Evolutionary conservation across 2,329 filamentous ascomycete species (phyloP), one percentile per base, ranked within the genome.

Genomic region (Fusarium agapanthi): DNA sequence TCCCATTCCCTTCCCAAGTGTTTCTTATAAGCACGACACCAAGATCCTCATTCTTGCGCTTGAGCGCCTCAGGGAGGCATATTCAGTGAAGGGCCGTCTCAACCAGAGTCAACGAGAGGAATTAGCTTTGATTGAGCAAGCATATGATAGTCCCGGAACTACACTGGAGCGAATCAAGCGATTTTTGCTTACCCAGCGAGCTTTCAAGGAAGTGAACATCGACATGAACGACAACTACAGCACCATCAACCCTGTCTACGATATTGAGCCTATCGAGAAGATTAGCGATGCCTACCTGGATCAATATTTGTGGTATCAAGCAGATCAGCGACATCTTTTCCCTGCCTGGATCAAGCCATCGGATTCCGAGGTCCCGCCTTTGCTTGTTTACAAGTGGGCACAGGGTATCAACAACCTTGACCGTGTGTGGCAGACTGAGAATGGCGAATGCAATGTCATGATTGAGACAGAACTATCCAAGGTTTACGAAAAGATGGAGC

Each of bases 181-280:
- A 54, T 98, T 98, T 86, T 86, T 99, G 71, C 89, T 99, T 48
- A 99, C 97, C 0, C 96, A 99, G 80, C 91, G 96, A 81, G 96
- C 97, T 3, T 99, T 99, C 88, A 99, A 99, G 84, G 96, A 99
- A 83, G 96, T 99, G 48, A 96, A 95, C 61, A 99, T 99, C 75
- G 96, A 99, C 80, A 99, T 99, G 96, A 99, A 99, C 81, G 96
- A 99, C 84, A 99, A 99, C 80, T 99, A 99, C 85, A 98, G 91
- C 86, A 95, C 94, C 24, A 99, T 99, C 86, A 99, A 99, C 80
- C 97, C 96, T 0, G 96, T 99, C 3, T 99, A 99, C 80, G 96
- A 99, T 75, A 96, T 99, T 67, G 97, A 99, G 83, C 96, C 96
- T 0, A 98, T 99, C 67, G 96, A 99, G 86, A 99, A 99, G 86